Conservation (phyloP, 208 protist species). For the Phytomonas francai region DNA sequence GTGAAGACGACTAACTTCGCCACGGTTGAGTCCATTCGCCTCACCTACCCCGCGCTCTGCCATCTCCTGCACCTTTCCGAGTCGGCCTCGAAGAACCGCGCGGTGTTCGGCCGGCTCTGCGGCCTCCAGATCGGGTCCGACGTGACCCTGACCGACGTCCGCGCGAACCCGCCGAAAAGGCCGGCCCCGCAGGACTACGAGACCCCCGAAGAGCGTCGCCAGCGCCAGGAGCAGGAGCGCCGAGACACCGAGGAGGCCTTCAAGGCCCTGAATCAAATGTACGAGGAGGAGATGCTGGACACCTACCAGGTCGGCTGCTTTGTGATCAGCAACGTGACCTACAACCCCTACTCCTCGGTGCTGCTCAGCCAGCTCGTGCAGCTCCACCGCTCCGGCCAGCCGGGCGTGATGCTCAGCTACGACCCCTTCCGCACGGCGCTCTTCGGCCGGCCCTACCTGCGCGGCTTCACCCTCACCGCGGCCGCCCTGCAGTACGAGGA, state of each 20-base stretch:
- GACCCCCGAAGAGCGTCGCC: constrained; percentile 8
- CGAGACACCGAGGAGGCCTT: constrained; percentile 10
- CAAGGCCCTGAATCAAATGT: constrained; percentile 16
- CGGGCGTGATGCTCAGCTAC: constrained; percentile 59
- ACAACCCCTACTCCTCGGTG: constrained; percentile 28
- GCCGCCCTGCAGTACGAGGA: constrained; percentile 45
- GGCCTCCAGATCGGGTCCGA: constrained; percentile 43
- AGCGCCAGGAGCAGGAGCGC: constrained; percentile 13
- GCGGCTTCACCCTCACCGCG: constrained; percentile 51
- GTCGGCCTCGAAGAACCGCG: constrained; percentile 22
- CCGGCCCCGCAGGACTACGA: constrained; percentile 20
- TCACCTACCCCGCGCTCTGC: constrained; percentile 48
- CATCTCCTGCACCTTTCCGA: constrained; percentile 33
- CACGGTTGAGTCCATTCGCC: constrained; percentile 22
- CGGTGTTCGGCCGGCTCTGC: constrained; percentile 40
- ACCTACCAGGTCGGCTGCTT: constrained; percentile 56
- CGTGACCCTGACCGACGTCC: constrained; percentile 46
- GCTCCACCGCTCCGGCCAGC: constrained; percentile 28
- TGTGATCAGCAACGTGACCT: constrained; percentile 35
- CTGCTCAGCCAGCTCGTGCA: constrained; percentile 36
- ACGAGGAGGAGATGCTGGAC: constrained; percentile 48
- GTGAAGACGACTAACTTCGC: constrained; percentile 17
- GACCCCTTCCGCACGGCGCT: constrained; percentile 57
- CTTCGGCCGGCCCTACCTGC: constrained; percentile 48
- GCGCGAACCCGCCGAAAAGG: constrained; percentile 13